Evolutionary conservation across 768 basidiomycete genomes (phyloP), one percentile per base, ranked within the genome.

Genomic region (Chlorophyllum brunneum): DNA sequence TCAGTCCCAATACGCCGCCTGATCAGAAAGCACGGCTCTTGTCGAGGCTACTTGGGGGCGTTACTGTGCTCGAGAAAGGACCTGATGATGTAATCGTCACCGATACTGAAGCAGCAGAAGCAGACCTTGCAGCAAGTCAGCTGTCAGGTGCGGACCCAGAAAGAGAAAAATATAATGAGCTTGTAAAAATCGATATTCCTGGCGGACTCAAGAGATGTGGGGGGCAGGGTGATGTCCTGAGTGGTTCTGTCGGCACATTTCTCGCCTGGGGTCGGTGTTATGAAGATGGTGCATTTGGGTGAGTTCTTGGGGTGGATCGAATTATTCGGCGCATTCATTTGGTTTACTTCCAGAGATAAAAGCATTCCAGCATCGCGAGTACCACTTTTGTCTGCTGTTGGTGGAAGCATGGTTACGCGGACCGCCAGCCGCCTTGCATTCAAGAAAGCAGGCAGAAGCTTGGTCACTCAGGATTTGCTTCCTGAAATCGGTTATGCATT

Each of bases 221-320:
- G 10, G 97, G 97, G 1, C 97, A 98, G 65, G 97, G 97, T 0
- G 97, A 99, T 68, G 83, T 99, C 31, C 66, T 98, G 50, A 88
- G 86, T 60, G 97, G 97, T 10, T 76, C 79, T 38, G 86, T 93
- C 8, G 97, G 94, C 0, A 82, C 92, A 1, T 82, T 97, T 65
- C 73, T 98, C 59, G 95, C 95, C 3, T 99, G 97, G 95, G 92
- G 89, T 4, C 89, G 88, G 65, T 92, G 90, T 60, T 98, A 90
- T 65, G 92, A 95, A 62, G 82, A 82, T 38, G 89, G 93, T 13
- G 80, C 78, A 1, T 92, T 86, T 58, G 86, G 86, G 91, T 92
- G 61, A 61, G 79, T 63, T 24, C 40, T 40, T 49, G 30, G n/a
- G n/a, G n/a, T n/a, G 40, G 30, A 45, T 23, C 42, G 39, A 45